These are phyloP conservation scores for Aspergillus sp. DNA, from an alignment of 2,329 filamentous ascomycete species.

Conservation along the genomic window DNA sequence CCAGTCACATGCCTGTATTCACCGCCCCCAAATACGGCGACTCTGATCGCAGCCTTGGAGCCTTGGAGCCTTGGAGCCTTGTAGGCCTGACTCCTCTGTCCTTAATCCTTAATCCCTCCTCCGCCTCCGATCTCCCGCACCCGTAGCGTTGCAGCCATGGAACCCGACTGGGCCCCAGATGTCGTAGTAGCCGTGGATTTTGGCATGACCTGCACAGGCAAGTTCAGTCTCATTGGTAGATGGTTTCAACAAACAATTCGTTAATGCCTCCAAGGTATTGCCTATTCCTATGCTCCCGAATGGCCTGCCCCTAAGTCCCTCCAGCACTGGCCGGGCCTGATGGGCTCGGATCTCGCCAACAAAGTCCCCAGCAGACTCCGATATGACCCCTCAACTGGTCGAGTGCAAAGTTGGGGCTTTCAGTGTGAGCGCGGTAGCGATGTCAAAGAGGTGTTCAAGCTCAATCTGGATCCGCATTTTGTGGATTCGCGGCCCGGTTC, in stretches of 20 bases:
- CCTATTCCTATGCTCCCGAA: conserved; percentile 3
- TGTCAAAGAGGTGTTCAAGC: conserved; percentile 1
- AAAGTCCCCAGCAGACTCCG: conserved; percentile 3
- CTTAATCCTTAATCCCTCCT: no score
- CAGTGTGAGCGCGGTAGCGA: not conserved
- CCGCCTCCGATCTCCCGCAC: not conserved
- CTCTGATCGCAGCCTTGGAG: no score
- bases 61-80: no score
- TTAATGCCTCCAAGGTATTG: not conserved
- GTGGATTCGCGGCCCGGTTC: not conserved
- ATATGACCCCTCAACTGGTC: not conserved
- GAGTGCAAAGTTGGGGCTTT: not conserved
- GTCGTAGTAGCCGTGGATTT: not conserved
- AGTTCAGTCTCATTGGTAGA: not conserved
- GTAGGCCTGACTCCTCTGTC: no score
- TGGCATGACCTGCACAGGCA: conserved; percentile 5
- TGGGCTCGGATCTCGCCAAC: not conserved
- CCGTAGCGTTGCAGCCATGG: not conserved
- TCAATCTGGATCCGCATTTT: conserved; percentile 1
- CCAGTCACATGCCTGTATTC: no score
- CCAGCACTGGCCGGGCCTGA: conserved; percentile 1
- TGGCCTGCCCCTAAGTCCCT: not conserved
- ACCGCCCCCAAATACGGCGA: no score
- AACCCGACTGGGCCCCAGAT: not conserved
- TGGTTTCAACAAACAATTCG: not conserved